phyloP scores from a whole-genome alignment of 1,284 basidiomycete genomes.

The Apiotrichum siamense region DNA sequence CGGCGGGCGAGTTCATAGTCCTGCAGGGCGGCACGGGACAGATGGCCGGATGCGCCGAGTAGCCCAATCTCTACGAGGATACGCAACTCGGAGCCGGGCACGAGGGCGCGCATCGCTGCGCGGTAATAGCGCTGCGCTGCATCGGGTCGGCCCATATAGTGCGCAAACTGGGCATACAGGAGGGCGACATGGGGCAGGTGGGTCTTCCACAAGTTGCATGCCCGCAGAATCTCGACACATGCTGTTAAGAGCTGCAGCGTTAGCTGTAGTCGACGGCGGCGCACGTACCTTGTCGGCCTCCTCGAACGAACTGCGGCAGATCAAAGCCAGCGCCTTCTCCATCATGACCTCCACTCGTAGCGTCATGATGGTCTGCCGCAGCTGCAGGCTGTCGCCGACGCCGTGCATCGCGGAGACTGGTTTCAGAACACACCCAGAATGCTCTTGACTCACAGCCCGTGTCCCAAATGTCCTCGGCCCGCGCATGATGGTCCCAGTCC shows the following conservation, averaged over 20 bases:
- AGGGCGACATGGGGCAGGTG: constrained; percentile 33
- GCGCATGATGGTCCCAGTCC: constrained; percentile 19
- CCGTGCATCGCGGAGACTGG: constrained; percentile 29
- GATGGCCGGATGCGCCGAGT: constrained; percentile 17
- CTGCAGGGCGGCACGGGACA: constrained; percentile 12
- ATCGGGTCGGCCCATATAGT: constrained; percentile 23
- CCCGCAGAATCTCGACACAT: constrained; percentile 15
- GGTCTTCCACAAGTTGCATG: constrained; percentile 17
- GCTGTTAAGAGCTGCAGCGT: constrained; percentile 19
- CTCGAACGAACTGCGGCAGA: constrained; percentile 26
- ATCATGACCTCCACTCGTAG: constrained; percentile 34
- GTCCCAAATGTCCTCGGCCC: constrained; percentile 39
- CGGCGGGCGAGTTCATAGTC: constrained; percentile 1
- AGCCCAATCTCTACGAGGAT: constrained; percentile 30
- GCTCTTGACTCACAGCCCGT: constrained; percentile 27
- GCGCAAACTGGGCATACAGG: constrained; percentile 33
- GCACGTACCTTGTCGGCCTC: constrained; percentile 24
- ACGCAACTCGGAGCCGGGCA: constrained; percentile 33
- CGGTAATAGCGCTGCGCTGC: constrained; percentile 29
- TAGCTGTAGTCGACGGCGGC: background rate
- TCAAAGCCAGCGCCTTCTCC: constrained; percentile 30
- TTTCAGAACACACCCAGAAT: background rate
- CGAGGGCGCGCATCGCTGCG: constrained; percentile 22
- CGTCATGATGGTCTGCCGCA: constrained; percentile 19
- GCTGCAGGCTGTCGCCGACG: constrained; percentile 13